A percentile compares a stretch with the other conserved stretches of the same genome.
Conservation (phyloP, 371 early-diverging fungal species). For the Mortierella sp. region DNA sequence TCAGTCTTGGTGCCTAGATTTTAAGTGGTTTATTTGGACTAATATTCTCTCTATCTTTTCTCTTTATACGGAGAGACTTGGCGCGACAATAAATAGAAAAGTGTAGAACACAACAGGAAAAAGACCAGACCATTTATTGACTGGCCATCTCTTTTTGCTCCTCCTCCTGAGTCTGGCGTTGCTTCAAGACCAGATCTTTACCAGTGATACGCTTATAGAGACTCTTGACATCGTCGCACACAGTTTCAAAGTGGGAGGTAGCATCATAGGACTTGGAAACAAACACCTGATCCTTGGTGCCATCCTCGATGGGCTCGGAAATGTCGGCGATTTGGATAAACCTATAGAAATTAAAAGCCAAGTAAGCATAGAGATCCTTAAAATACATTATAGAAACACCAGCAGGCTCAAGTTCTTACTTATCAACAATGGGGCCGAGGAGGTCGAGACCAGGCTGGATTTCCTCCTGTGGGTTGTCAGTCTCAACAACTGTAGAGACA, state of each 20-base stretch:
- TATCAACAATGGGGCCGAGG: slow-evolving; percentile 92
- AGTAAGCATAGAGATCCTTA: neutral
- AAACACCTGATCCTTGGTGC: slow-evolving; percentile 87
- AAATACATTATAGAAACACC: neutral
- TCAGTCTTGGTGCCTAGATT: neutral
- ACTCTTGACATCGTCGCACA: slow-evolving; percentile 95
- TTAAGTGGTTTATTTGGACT: neutral
- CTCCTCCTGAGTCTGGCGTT: slow-evolving; percentile 70
- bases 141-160: slow-evolving; percentile 62
- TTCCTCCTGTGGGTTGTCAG: slow-evolving; percentile 89
- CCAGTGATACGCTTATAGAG: slow-evolving; percentile 95
- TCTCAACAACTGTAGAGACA: slow-evolving; percentile 96
- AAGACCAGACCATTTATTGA: slow-evolving; percentile 3
- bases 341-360: slow-evolving; percentile 16
- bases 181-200: slow-evolving; percentile 83
- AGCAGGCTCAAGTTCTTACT: slow-evolving; percentile 55
- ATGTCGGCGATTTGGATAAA: slow-evolving; percentile 88
- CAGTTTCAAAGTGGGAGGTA: slow-evolving; percentile 98
- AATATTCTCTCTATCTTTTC: neutral
- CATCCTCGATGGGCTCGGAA: slow-evolving; percentile 88
- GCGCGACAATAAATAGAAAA: neutral
- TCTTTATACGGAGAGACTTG: neutral
- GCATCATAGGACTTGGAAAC: slow-evolving; percentile 98
- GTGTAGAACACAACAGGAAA: neutral
- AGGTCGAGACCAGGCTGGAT: slow-evolving; percentile 89